Evolutionary conservation across 345 rosid genomes (phyloP), one percentile per base, ranked within the genome.

Genomic region (Arabidopsis suecica): DNA sequence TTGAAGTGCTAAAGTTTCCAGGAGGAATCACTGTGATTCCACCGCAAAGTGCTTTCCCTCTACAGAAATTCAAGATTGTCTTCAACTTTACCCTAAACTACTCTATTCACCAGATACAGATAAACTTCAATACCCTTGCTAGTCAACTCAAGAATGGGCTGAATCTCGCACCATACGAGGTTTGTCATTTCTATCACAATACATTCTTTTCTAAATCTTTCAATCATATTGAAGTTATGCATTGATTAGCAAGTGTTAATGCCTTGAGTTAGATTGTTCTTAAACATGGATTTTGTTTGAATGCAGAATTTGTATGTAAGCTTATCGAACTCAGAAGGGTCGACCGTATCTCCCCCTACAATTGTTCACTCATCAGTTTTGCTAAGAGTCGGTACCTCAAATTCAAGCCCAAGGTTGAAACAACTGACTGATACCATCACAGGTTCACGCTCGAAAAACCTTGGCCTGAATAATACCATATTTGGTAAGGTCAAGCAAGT

Each of bases 401-500:
- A 89, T 23, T 76, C 96, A 14, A 86, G 90, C 11, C 83, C 96
- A 14, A 87, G 96, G 78, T 71, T 87, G 77, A 90, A 88, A 84
- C 94, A 92, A 74, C 87, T 92, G 81, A 89, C 91, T 59, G 91
- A 92, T 71, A 88, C 96, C 41, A 90, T 92, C 77, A 79, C 85
- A 14, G 94, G 90, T 40, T 82, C 91, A 34, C 87, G 83, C 72
- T 86, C 94, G 2, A 82, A 69, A 82, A 92, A 92, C 80, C 96
- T 92, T 5, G 97, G 97, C 60, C 79, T 92, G 78, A 92, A 92
- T 68, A 84, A 92, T 79, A 86, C 87, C 13, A 83, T 87, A 57
- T 90, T 92, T 75, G 97, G 97, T 82, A 88, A 79, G 80, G 97
- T 92, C 57, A 88, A 92, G 89, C 92, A 92, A 86, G 96, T 92